Conservation (phyloP, 352 stramenopile species). For the Pythium aristosporum region DNA sequence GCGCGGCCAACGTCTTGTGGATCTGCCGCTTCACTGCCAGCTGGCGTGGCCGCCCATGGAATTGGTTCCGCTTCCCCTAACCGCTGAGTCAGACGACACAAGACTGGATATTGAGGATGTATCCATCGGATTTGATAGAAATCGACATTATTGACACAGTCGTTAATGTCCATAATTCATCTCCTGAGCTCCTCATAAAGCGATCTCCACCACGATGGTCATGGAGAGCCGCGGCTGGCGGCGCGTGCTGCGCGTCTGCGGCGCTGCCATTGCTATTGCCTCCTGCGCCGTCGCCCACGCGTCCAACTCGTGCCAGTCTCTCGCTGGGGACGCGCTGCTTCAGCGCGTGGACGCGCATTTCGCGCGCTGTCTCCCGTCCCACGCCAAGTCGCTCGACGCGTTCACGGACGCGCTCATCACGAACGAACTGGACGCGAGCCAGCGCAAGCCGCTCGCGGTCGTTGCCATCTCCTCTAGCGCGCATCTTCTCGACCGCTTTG, state of each 20-base stretch:
- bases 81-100: too few species aligned
- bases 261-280: too few species aligned
- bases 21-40: too few species aligned
- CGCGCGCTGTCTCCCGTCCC: slow-evolving; percentile 30
- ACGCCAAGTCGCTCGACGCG: slow-evolving; percentile 28
- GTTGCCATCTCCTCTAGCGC: slow-evolving; percentile 54
- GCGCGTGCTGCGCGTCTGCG: neutral
- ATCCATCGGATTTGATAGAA: neutral
- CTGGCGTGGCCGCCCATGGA: too few species aligned
- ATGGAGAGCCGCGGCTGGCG: too few species aligned
- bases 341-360: slow-evolving; percentile 44
- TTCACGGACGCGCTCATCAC: slow-evolving; percentile 44
- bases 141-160: neutral
- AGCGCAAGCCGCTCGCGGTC: slow-evolving; percentile 46
- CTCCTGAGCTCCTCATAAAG: neutral
- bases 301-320: neutral
- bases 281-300: neutral
- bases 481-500: slow-evolving; percentile 30
- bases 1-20: too few species aligned
- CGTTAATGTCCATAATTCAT: too few species aligned
- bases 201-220: neutral
- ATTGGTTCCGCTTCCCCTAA: too few species aligned
- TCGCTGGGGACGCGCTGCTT: slow-evolving; percentile 38
- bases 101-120: too few species aligned
- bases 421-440: slow-evolving; percentile 51